Evolutionary conservation across 2,329 filamentous ascomycete genomes (phyloP).

Genomic region (Orbilia blumenaviensis): DNA sequence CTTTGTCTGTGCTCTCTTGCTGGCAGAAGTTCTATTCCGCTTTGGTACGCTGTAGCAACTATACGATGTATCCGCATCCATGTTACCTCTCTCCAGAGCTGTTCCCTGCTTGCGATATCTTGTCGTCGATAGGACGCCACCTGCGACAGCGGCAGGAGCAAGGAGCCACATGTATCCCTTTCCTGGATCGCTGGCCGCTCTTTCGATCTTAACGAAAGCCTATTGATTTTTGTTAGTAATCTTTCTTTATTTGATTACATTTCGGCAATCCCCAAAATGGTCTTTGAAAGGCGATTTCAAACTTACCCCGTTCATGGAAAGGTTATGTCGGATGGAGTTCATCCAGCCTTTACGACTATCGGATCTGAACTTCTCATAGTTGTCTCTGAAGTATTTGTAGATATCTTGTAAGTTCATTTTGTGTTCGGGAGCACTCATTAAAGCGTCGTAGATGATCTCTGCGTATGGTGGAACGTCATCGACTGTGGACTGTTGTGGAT

Average conservation of each 20-base stretch:
- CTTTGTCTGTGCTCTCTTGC: slow-evolving; percentile 46
- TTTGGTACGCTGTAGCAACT: slow-evolving; percentile 31
- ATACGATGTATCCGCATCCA: slow-evolving; percentile 39
- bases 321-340: slow-evolving; percentile 93
- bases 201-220: slow-evolving; percentile 63
- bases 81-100: slow-evolving; percentile 15
- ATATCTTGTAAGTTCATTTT: slow-evolving; percentile 84
- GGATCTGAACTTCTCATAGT: slow-evolving; percentile 78
- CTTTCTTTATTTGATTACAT: too few species aligned
- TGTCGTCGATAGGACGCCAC: slow-evolving; percentile 87
- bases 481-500: neutral
- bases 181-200: slow-evolving; percentile 54
- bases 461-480: slow-evolving; percentile 72
- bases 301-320: slow-evolving; percentile 92
- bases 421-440: slow-evolving; percentile 72
- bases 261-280: slow-evolving; percentile 42
- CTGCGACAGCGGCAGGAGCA: slow-evolving; percentile 72
- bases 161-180: slow-evolving; percentile 71
- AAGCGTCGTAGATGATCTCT: slow-evolving; percentile 78
- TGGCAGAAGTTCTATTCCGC: slow-evolving; percentile 34
- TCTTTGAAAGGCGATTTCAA: neutral
- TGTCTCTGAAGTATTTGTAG: slow-evolving; percentile 85
- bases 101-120: slow-evolving; percentile 69
- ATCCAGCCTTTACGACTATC: slow-evolving; percentile 79
- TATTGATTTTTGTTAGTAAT: slow-evolving; percentile 54